A percentile compares a stretch with the other conserved stretches of the same genome.
Conservation (phyloP, 257 asterid genomes). For the Solanum ossicruentum region DNA sequence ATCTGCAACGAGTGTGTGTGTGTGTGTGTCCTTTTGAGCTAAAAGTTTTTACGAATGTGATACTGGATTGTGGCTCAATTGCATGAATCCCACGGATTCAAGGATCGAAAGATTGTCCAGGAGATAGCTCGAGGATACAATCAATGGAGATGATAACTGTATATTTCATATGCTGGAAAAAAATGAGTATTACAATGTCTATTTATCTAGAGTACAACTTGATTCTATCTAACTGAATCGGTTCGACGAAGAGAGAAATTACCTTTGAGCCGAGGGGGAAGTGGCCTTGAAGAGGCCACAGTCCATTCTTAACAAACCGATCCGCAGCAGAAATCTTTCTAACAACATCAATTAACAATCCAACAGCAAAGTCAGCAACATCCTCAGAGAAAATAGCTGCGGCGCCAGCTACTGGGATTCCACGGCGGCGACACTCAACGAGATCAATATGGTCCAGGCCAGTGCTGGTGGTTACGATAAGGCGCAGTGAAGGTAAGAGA, state of each 20-base stretch:
- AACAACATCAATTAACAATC: constrained; percentile 10
- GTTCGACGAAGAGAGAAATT: not conserved
- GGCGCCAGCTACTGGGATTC: constrained; percentile 37
- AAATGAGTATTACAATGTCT: too few species aligned
- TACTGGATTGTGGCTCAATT: too few species aligned
- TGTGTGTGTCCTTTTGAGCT: not conserved
- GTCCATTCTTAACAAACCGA: constrained; percentile 35
- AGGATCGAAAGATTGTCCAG: too few species aligned
- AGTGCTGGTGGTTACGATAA: constrained; percentile 42
- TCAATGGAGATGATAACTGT: too few species aligned
- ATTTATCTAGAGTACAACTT: too few species aligned
- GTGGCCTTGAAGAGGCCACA: constrained; percentile 22
- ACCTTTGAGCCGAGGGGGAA: constrained; percentile 59
- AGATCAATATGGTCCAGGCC: constrained; percentile 61
- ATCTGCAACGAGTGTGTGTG: not conserved
- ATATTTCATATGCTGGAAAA: too few species aligned
- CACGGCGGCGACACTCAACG: constrained; percentile 49
- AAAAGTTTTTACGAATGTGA: too few species aligned
- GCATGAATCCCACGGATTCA: too few species aligned
- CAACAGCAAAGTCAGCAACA: constrained; percentile 21
- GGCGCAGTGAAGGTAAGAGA: constrained; percentile 38
- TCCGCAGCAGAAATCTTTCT: constrained; percentile 16
- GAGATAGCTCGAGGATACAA: too few species aligned
- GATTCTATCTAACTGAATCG: too few species aligned
- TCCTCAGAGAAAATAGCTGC: constrained; percentile 10